Percentiles rank a stretch among this genome's conserved stretches.
phyloP scores from a whole-genome alignment of 345 rosid species.

The Passiflora organensis region DNA sequence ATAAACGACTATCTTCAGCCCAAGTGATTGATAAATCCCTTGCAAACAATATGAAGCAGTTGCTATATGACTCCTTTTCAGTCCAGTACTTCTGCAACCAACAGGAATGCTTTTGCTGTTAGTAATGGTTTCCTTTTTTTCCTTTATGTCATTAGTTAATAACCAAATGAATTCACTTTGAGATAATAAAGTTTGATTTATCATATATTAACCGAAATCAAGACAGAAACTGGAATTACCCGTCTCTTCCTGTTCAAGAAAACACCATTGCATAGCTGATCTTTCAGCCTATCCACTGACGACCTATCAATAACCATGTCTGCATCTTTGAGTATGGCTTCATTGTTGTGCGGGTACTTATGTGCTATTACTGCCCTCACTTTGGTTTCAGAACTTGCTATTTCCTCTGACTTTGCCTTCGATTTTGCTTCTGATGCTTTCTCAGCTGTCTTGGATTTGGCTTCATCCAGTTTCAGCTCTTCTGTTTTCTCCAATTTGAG shows the following conservation, averaged over 20 bases:
- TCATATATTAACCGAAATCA: too few species aligned
- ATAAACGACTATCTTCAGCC: constrained; percentile 41
- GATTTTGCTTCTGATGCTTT: constrained; percentile 1
- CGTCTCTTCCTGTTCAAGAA: constrained; percentile 34
- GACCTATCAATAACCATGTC: constrained; percentile 29
- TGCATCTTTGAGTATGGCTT: constrained; percentile 44
- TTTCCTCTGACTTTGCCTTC: not conserved
- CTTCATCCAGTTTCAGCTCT: not conserved
- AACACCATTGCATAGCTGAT: constrained; percentile 40
- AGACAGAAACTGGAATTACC: constrained; percentile 25
- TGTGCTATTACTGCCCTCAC: not conserved
- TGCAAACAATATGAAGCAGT: constrained; percentile 60
- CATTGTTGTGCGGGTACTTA: constrained; percentile 40
- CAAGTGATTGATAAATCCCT: constrained; percentile 53
- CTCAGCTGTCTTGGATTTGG: not conserved
- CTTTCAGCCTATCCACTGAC: constrained; percentile 21
- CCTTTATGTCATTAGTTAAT: not conserved
- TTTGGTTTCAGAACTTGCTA: not conserved
- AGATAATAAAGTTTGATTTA: not conserved
- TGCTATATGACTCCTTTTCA: constrained; percentile 39
- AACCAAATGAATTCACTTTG: not conserved
- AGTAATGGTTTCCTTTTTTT: not conserved
- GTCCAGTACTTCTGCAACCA: constrained; percentile 45
- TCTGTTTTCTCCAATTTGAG: not conserved
- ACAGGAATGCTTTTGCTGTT: not conserved